Percentiles rank a stretch among this genome's conserved stretches.
Evolutionary conservation across 176 grass and related monocot genomes (phyloP).

Genomic region (Zoysia pacifica): DNA sequence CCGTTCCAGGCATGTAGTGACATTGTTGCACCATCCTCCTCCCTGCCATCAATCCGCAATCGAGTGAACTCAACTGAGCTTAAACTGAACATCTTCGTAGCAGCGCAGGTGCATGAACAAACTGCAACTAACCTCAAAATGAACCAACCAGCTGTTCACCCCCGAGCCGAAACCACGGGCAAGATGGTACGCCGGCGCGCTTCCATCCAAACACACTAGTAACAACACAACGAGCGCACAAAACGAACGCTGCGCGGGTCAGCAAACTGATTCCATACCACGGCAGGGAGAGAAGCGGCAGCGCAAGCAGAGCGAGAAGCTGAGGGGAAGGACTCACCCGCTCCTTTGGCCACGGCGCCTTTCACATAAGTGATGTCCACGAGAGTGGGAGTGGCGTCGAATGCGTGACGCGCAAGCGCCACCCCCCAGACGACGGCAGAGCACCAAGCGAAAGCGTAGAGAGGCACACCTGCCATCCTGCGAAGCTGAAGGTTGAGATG

Average conservation of each 20-base stretch:
- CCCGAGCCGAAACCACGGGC: constrained; percentile 75
- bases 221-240: background rate
- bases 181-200: constrained; percentile 79
- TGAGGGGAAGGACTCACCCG: constrained; percentile 50
- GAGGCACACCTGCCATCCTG: constrained; percentile 30
- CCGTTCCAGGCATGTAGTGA: constrained; percentile 65
- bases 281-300: too few relatives aligned
- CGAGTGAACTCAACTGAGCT: background rate
- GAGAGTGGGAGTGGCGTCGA: constrained; percentile 35
- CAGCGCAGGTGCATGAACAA: background rate
- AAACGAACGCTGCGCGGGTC: background rate
- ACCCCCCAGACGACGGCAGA: constrained; percentile 39
- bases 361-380: constrained; percentile 64
- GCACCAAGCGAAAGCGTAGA: background rate
- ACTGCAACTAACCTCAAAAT: constrained; percentile 57
- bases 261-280: background rate
- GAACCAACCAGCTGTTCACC: constrained; percentile 72
- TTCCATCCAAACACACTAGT: constrained; percentile 84
- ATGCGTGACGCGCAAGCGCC: constrained; percentile 11
- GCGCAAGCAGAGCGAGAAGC: background rate
- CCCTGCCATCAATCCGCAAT: constrained; percentile 46
- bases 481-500: background rate
- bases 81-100: background rate
- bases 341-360: constrained; percentile 68
- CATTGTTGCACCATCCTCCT: constrained; percentile 88